Base-by-base conservation (phyloP, 441 rosid species). In the Aleurites moluccanus region DNA sequence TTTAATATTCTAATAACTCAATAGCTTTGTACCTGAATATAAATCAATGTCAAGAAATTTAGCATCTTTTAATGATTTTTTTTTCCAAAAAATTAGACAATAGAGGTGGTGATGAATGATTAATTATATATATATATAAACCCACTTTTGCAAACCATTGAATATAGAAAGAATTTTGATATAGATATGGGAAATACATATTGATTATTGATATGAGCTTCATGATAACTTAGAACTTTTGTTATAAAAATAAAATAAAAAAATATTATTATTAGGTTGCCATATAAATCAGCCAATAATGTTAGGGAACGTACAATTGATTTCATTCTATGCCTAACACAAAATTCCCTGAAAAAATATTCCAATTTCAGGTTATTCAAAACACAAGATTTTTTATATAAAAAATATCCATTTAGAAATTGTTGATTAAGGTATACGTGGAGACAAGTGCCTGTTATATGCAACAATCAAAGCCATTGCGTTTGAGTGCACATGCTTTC, bases 401-500 rank as follows among this genome's bases (percentile, higher is more conserved):
- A 30, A 2, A n/a, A n/a, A 15, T 15, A 50, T 45, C 15, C 3
- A 45, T 50, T 50, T 50, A 50, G 7, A 50, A 50, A 15, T 1
- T 15, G 10, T 11, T 55, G 27, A 55, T 55, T 21, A 18, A 7
- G 25, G 27, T 20, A 30, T 33, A 73, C 70, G 70, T 52, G 76
- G 76, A 18, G 64, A n/a, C 71, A 77, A 47, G 18, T 4, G 62
- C 68, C 57, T 72, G 72, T 66, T 72, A 13, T 47, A 44, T 40
- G 50, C 61, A 59, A 49, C 55, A 56, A 49, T 14, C 8, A 16
- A 49, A 30, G 35, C 33, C 49, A 60, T 20, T 42, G 62, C 20
- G 8, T 4, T 15, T 30, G 61, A 10, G 30, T 25, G 81, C 81
- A 79, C 81, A 74, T 79, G 81, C 71, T 25, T 28, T 52, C 81